Evolutionary conservation across 1,284 basidiomycete genomes (phyloP).

Genomic region (Cryptococcus sp.): DNA sequence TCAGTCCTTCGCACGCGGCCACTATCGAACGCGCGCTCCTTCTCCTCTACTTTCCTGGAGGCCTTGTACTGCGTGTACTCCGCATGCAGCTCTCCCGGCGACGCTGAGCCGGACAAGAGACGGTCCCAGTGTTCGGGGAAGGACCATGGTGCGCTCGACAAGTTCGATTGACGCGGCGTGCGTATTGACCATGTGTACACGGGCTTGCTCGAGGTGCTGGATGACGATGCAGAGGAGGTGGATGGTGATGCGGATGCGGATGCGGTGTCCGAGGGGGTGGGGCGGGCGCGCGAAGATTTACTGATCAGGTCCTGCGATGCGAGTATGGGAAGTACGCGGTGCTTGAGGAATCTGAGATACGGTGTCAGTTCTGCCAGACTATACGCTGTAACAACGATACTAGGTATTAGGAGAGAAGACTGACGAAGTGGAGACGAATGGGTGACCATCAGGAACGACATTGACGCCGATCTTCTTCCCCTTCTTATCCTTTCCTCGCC

Average conservation of each 20-base stretch:
- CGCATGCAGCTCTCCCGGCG: conserved; percentile 10
- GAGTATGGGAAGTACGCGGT: conserved; percentile 42
- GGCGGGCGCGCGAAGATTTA: conserved; percentile 16
- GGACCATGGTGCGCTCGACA: conserved; percentile 4
- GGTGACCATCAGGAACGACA: conserved; percentile 39
- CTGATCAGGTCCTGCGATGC: conserved; percentile 38
- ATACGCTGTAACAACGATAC: neutral
- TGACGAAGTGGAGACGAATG: conserved; percentile 44
- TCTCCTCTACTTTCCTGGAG: conserved; percentile 2
- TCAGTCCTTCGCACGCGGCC: conserved; percentile 21
- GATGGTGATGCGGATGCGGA: neutral
- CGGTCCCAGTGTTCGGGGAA: conserved; percentile 26
- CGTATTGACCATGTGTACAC: conserved; percentile 18
- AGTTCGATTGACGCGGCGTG: conserved; percentile 2
- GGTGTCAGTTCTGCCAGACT: neutral
- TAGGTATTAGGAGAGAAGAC: conserved; percentile 13
- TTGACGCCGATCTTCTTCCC: conserved; percentile 8
- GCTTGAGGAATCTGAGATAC: conserved; percentile 42
- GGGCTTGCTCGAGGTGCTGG: conserved; percentile 7
- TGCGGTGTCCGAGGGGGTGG: conserved; percentile 1
- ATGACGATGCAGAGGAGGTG: conserved; percentile 6
- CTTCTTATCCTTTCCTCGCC: conserved; percentile 6
- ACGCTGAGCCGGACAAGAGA: conserved; percentile 13
- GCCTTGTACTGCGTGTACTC: conserved; percentile 4
- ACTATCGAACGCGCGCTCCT: conserved; percentile 7